Evolutionary conservation across 1,284 basidiomycete species (phyloP).

Genomic region (Amylostereum areolatum): DNA sequence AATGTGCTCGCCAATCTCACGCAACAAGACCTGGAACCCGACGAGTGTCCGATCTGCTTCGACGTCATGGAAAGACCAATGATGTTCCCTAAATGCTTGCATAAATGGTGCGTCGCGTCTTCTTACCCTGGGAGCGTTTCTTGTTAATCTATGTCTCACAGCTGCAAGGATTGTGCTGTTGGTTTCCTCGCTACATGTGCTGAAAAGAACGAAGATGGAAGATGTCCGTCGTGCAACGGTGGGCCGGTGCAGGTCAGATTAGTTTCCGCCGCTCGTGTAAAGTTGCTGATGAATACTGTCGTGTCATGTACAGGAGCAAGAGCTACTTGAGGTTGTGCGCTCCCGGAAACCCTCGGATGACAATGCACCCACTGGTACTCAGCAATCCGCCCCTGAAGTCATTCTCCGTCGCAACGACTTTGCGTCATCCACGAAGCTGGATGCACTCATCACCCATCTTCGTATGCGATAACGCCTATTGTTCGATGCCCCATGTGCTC

Average conservation of each 20-base stretch:
- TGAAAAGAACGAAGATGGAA: constrained; percentile 58
- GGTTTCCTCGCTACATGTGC: constrained; percentile 60
- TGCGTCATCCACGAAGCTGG: constrained; percentile 82
- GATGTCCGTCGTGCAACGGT: constrained; percentile 66
- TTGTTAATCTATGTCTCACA: constrained; percentile 19
- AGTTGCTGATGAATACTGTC: not conserved
- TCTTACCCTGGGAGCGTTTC: not conserved
- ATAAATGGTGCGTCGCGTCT: constrained; percentile 53
- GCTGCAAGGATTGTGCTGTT: constrained; percentile 82
- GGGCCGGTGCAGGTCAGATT: constrained; percentile 56
- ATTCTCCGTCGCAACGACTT: constrained; percentile 77
- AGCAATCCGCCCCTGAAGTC: constrained; percentile 39
- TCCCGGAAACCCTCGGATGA: constrained; percentile 20
- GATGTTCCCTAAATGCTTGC: constrained; percentile 75
- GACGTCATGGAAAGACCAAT: constrained; percentile 64
- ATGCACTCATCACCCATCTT: constrained; percentile 66
- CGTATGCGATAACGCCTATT: constrained; percentile 31
- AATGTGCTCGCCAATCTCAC: constrained; percentile 59
- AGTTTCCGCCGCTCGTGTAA: not conserved
- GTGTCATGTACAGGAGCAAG: constrained; percentile 37
- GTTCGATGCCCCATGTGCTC: too few relatives aligned
- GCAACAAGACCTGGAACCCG: constrained; percentile 30
- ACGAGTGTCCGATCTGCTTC: constrained; percentile 81
- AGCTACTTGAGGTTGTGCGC: constrained; percentile 61
- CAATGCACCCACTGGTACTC: constrained; percentile 27